phyloP scores from a whole-genome alignment of 495 filamentous ascomycete genomes.

The Glutinoglossum americanum region DNA sequence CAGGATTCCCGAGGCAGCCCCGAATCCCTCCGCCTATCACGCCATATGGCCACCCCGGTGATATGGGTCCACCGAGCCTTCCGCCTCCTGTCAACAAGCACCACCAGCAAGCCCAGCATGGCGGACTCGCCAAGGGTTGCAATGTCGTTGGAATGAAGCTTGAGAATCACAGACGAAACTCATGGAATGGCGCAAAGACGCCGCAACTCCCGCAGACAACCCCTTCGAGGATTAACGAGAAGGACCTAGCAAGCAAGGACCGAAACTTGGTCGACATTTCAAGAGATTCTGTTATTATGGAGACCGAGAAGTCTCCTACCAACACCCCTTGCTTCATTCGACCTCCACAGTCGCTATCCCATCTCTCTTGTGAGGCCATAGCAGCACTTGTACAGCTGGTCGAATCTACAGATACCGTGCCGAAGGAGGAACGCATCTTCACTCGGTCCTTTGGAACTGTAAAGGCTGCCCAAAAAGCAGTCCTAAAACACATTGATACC shows the following conservation, averaged over 20 bases:
- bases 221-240: not conserved
- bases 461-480: not conserved
- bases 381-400: conserved; percentile 12
- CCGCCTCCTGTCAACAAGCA: not conserved
- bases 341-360: conserved; percentile 18
- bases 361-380: conserved; percentile 23
- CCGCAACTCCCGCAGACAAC: not conserved
- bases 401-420: not conserved
- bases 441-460: not conserved
- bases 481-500: not conserved
- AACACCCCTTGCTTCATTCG: not conserved
- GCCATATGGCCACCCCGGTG: not conserved
- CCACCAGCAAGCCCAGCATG: not conserved
- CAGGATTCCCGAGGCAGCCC: not conserved
- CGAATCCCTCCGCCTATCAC: not conserved
- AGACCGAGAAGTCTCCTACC: not conserved
- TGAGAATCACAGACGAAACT: not conserved
- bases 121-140: not conserved
- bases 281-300: not conserved
- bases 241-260: not conserved
- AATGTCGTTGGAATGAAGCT: not conserved
- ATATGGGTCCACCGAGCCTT: not conserved
- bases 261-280: not conserved
- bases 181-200: not conserved
- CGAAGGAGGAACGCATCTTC: not conserved